Conservation (phyloP, 1,284 basidiomycete genomes). For the Cystobasidium pallidum region DNA sequence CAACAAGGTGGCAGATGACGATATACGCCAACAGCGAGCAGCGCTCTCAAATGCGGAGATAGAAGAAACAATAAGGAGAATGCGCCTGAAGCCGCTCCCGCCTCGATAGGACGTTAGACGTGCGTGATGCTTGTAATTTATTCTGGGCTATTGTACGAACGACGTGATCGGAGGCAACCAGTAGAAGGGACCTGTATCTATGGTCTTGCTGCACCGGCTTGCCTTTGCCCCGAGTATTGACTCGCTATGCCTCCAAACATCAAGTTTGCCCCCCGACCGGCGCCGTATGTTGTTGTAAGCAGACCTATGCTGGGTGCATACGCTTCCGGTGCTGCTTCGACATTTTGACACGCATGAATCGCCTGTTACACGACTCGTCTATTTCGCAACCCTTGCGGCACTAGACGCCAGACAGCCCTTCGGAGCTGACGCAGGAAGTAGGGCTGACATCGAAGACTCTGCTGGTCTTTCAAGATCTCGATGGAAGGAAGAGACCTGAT, state of each 20-base stretch:
- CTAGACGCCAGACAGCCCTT: constrained; percentile 11
- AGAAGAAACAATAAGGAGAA: constrained; percentile 3
- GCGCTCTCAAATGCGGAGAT: constrained; percentile 14
- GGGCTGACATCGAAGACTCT: constrained; percentile 15
- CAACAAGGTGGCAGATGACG: constrained; percentile 3
- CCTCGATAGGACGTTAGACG: not conserved
- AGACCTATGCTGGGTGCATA: no score
- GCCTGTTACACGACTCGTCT: not conserved
- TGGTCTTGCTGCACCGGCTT: no score
- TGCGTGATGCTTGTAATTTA: not conserved
- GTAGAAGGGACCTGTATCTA: no score
- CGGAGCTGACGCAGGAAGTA: not conserved
- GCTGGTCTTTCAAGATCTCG: constrained; percentile 33
- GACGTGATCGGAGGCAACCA: constrained; percentile 1
- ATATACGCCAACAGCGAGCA: constrained; percentile 9
- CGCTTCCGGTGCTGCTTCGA: no score
- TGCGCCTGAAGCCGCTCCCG: constrained; percentile 5
- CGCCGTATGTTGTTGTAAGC: constrained; percentile 26
- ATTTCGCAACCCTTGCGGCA: not conserved
- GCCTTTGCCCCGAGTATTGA: not conserved
- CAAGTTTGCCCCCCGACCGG: constrained; percentile 1
- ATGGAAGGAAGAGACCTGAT: not conserved
- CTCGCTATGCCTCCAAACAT: not conserved
- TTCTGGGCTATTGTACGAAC: not conserved
- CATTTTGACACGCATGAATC: not conserved